A percentile compares a stretch with the other conserved stretches of the same genome.
Evolutionary conservation across 1,139 yeast species (phyloP).

Genomic region (Sugiyamaella paludigena): DNA sequence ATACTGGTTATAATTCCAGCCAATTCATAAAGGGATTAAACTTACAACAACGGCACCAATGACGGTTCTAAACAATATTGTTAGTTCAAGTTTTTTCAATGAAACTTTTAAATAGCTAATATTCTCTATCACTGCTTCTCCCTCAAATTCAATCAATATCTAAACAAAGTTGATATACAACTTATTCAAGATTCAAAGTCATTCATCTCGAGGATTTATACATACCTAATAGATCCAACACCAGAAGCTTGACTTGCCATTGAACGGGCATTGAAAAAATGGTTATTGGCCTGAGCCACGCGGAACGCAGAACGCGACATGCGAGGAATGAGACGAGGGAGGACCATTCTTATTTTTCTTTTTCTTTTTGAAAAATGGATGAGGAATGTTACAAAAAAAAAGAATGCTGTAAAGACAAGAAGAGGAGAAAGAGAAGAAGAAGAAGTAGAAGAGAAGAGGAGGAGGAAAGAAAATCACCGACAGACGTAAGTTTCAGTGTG

Average conservation of each 20-base stretch:
- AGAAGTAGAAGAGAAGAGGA: not conserved
- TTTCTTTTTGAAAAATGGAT: conserved; percentile 13
- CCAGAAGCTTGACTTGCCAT: conserved; percentile 85
- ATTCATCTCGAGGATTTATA: conserved; percentile 27
- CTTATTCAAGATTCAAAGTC: no score
- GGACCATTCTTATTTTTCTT: conserved; percentile 36
- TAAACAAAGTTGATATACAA: no score
- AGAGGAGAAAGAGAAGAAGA: not conserved
- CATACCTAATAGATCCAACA: conserved; percentile 89
- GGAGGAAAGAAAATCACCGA: conserved; percentile 2
- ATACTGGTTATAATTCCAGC: not conserved
- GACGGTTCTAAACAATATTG: conserved; percentile 69
- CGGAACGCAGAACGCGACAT: conserved; percentile 86
- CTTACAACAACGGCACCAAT: conserved; percentile 95
- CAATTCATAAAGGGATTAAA: conserved; percentile 9
- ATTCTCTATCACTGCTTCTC: not conserved
- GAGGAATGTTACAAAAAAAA: conserved; percentile 10
- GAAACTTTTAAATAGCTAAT: not conserved
- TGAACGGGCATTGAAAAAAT: conserved; percentile 65
- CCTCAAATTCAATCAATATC: not conserved
- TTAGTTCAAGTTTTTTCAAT: conserved; percentile 1
- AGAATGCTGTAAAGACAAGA: conserved; percentile 9
- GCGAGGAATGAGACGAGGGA: conserved; percentile 90
- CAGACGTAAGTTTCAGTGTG: no score
- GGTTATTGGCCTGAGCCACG: conserved; percentile 78